Percentiles rank a stretch among this genome's conserved stretches.
phyloP scores from a whole-genome alignment of 2,329 filamentous ascomycete genomes.

The Akanthomyces lecanii region DNA sequence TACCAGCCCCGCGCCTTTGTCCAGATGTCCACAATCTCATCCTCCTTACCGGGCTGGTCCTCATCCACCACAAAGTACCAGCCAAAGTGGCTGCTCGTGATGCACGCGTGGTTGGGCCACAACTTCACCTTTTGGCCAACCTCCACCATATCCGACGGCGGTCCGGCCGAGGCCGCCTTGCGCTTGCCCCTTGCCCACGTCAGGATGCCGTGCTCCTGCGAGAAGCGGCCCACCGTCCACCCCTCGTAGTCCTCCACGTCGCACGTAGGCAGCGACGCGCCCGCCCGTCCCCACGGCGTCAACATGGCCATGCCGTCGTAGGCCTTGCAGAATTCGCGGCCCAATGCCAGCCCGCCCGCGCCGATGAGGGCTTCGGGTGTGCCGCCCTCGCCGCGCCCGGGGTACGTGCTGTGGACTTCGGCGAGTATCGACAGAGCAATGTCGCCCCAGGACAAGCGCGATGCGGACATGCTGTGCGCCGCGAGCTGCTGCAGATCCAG shows the following conservation, averaged over 20 bases:
- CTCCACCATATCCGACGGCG: constrained; percentile 33
- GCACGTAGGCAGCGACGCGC: constrained; percentile 27
- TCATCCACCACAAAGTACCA: constrained; percentile 74
- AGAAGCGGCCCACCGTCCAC: constrained; percentile 68
- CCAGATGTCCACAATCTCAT: constrained; percentile 73
- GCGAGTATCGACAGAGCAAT: constrained; percentile 66
- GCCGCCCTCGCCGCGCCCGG: constrained; percentile 45
- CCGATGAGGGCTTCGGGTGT: constrained; percentile 63
- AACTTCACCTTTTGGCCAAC: constrained; percentile 66
- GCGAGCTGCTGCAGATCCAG: constrained; percentile 78
- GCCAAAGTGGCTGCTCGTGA: constrained; percentile 65
- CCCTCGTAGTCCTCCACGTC: constrained; percentile 39
- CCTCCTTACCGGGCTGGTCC: constrained; percentile 45
- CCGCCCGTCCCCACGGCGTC: constrained; percentile 48
- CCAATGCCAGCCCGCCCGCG: constrained; percentile 65
- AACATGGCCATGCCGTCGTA: constrained; percentile 71
- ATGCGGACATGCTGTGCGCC: constrained; percentile 53
- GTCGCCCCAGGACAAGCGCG: constrained; percentile 46
- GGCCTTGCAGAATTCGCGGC: constrained; percentile 67
- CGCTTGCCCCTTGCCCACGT: constrained; percentile 43
- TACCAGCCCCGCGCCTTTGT: constrained; percentile 27
- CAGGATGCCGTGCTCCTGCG: constrained; percentile 75
- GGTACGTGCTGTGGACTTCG: constrained; percentile 67
- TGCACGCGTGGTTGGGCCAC: constrained; percentile 80
- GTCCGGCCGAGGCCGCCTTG: constrained; percentile 21